Evolutionary conservation across 2,329 filamentous ascomycete genomes (phyloP).

Genomic region (Lasiodiplodia theobromae): DNA sequence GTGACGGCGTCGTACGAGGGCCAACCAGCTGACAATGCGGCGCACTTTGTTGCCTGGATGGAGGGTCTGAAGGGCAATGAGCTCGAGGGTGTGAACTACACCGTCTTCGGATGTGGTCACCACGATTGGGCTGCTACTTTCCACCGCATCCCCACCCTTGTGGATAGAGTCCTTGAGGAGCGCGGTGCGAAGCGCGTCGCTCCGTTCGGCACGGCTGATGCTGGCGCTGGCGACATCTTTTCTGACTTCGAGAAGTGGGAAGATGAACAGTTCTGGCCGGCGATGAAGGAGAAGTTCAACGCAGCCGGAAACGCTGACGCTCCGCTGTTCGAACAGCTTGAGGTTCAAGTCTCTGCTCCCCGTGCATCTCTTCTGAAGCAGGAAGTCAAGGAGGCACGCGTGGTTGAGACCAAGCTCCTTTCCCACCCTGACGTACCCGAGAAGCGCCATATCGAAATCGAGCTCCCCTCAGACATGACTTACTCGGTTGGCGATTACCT

Average conservation of each 20-base stretch:
- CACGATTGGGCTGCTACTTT: conserved; percentile 52
- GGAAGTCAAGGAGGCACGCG: conserved; percentile 46
- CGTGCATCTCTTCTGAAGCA: conserved; percentile 46
- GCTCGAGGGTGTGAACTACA: conserved; percentile 45
- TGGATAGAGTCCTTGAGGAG: conserved; percentile 43
- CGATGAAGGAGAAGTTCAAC: conserved; percentile 43
- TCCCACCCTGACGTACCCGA: conserved; percentile 36
- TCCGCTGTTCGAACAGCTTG: conserved; percentile 39
- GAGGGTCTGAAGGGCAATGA: conserved; percentile 39
- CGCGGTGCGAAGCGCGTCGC: conserved; percentile 43
- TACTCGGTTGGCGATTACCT: conserved; percentile 81
- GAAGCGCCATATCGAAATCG: conserved; percentile 39
- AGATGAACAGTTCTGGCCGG: conserved; percentile 47
- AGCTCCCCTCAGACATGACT: conserved; percentile 54
- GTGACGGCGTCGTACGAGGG: conserved; percentile 53
- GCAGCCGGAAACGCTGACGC: conserved; percentile 28
- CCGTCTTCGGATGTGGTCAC: conserved; percentile 53
- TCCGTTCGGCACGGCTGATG: conserved; percentile 45
- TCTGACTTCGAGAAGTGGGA: conserved; percentile 52
- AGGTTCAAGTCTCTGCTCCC: conserved; percentile 44
- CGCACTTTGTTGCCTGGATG: conserved; percentile 52
- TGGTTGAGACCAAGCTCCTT: conserved; percentile 43
- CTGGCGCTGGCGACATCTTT: conserved; percentile 49
- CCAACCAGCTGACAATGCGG: conserved; percentile 52
- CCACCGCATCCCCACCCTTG: conserved; percentile 49